These are phyloP conservation scores for Termitomyces sp. DNA, from an alignment of 768 basidiomycete species.

Conservation along the genomic window DNA sequence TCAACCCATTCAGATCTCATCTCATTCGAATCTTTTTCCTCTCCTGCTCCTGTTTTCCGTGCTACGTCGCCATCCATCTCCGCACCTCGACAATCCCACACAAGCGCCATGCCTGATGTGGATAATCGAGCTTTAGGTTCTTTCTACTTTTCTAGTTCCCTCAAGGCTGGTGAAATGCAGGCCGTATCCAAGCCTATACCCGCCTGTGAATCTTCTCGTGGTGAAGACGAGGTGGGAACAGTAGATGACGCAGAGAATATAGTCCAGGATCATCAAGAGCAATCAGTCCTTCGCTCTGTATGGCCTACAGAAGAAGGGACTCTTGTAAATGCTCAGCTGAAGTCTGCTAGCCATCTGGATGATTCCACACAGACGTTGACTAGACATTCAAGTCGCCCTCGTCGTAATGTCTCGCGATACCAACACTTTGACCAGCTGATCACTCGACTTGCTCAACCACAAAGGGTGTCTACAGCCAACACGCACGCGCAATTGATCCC, in stretches of 20 bases:
- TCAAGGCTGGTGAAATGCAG: background rate
- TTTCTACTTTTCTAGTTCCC: background rate
- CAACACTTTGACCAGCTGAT: background rate
- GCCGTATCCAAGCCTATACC: background rate
- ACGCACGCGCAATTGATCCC: background rate
- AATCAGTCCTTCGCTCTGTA: background rate
- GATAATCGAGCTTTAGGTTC: background rate
- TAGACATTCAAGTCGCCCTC: background rate
- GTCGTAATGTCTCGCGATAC: background rate
- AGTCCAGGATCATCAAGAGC: background rate
- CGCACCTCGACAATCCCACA: background rate
- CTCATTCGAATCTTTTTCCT: slow-evolving; percentile 37
- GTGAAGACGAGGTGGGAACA: background rate
- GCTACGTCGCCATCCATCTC: slow-evolving; percentile 12
- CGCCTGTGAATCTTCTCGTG: background rate
- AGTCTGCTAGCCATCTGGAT: background rate
- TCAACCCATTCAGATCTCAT: slow-evolving; percentile 22
- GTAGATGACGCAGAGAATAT: background rate
- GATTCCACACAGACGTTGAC: background rate
- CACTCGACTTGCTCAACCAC: background rate
- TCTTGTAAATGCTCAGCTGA: background rate
- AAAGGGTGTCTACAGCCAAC: background rate
- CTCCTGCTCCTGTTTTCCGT: slow-evolving; percentile 15
- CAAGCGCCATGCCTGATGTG: background rate
- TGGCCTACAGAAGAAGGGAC: slow-evolving; percentile 1